A percentile compares a stretch with the other conserved stretches of the same genome.
Conservation (phyloP, 768 basidiomycete genomes). For the Chalciporus pseudorubinellus region DNA sequence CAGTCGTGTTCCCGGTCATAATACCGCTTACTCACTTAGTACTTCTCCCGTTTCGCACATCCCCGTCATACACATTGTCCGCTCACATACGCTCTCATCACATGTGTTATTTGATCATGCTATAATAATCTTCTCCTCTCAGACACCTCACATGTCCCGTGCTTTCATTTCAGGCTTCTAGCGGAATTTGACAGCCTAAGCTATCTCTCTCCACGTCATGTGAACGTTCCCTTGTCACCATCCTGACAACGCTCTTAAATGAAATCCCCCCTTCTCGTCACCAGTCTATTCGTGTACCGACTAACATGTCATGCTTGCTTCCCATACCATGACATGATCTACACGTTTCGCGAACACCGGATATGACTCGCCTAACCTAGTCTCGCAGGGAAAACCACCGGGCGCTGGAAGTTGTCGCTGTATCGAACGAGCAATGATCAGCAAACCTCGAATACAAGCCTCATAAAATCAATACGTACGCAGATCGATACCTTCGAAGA, state of each 20-base stretch:
- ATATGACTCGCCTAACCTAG: constrained; percentile 33
- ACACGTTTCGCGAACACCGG: constrained; percentile 27
- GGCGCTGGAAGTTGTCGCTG: constrained; percentile 68
- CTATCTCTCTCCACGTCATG: constrained; percentile 16
- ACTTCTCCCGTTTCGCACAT: constrained; percentile 16
- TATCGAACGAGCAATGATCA: constrained; percentile 8
- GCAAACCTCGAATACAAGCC: constrained; percentile 2
- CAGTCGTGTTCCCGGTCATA: constrained; percentile 7
- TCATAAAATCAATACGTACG: constrained; percentile 54
- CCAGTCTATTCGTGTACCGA: constrained; percentile 23
- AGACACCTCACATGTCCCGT: constrained; percentile 2
- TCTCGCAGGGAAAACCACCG: constrained; percentile 61
- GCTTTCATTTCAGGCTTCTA: constrained; percentile 12
- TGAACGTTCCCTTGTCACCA: constrained; percentile 12
- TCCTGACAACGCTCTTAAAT: constrained; percentile 32
- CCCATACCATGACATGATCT: constrained; percentile 22
- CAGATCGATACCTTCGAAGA: constrained; percentile 83
- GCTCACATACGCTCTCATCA: constrained; percentile 9
- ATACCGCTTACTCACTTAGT: constrained; percentile 13
- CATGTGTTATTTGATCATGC: constrained; percentile 28
- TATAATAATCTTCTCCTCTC: constrained; percentile 29
- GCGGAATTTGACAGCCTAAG: constrained; percentile 29
- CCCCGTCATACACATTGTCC: constrained; percentile 1
- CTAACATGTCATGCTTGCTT: constrained; percentile 16
- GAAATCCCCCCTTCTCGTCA: constrained; percentile 17